These are phyloP conservation scores for Echeveria elegans DNA, from an alignment of 164 flowering plant species.

Conservation along the genomic window DNA sequence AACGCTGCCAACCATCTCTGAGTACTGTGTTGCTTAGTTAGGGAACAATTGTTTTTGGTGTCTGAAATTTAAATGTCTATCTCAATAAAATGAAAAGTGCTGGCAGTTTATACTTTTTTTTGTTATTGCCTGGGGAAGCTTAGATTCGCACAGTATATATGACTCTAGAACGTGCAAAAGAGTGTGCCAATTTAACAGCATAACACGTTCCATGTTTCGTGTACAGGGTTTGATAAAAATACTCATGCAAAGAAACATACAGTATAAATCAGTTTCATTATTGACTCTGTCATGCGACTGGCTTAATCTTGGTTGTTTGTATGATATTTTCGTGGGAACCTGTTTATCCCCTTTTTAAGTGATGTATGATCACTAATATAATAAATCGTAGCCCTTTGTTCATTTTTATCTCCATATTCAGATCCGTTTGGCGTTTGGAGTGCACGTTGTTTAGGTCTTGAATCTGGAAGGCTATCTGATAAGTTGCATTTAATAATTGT, in stretches of 20 bases:
- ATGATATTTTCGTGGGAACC: not conserved
- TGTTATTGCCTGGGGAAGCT: not conserved
- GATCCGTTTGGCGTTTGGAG: not conserved
- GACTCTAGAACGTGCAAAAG: not conserved
- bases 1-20: not conserved
- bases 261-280: not conserved
- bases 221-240: not conserved
- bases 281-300: not conserved
- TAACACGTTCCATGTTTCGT: not conserved
- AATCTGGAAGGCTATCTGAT: not conserved
- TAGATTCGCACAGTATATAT: not conserved
- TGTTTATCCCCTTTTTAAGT: not conserved
- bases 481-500: not conserved
- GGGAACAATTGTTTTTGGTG: not conserved
- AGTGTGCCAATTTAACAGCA: not conserved
- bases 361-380: not conserved
- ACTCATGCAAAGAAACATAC: not conserved
- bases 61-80: not conserved
- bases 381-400: not conserved
- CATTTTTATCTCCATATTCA: not conserved
- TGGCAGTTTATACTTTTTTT: not conserved
- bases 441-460: not conserved
- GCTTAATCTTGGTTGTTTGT: not conserved
- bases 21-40: not conserved
- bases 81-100: not conserved